Conservation (phyloP, 805 yeast species). For the Saccharomycopsis javanensis region DNA sequence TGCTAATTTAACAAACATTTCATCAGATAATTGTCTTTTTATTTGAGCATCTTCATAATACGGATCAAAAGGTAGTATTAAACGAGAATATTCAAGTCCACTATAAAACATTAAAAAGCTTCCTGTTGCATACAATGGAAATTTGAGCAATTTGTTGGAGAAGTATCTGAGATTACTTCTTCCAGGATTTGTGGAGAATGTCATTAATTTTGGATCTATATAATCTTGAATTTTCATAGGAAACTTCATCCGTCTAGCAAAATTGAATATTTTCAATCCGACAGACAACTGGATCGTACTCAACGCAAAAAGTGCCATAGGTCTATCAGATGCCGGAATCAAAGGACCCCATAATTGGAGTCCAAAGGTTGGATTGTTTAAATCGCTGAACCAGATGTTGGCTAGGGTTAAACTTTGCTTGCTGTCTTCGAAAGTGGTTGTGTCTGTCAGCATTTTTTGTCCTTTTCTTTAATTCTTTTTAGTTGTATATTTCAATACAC, state of each 20-base stretch:
- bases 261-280: conserved; percentile 3
- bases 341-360: conserved; percentile 15
- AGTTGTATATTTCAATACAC: no score
- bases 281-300: conserved; percentile 6
- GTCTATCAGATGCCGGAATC: conserved; percentile 12
- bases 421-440: not conserved
- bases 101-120: not conserved
- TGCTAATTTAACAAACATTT: not conserved
- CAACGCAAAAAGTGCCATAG: not conserved
- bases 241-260: conserved; percentile 1
- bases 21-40: not conserved
- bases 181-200: not conserved
- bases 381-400: not conserved
- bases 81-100: conserved; percentile 10
- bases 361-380: conserved; percentile 6
- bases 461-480: no score
- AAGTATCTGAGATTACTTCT: not conserved
- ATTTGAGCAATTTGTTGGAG: conserved; percentile 1
- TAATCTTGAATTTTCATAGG: not conserved
- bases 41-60: conserved; percentile 12
- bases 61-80: conserved; percentile 14
- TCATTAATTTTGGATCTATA: not conserved
- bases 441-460: not conserved
- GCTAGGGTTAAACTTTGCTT: not conserved
- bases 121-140: not conserved